Evolutionary conservation across 2,329 filamentous ascomycete species (phyloP), one percentile per base, ranked within the genome.

Genomic region (Talaromyces sp.): DNA sequence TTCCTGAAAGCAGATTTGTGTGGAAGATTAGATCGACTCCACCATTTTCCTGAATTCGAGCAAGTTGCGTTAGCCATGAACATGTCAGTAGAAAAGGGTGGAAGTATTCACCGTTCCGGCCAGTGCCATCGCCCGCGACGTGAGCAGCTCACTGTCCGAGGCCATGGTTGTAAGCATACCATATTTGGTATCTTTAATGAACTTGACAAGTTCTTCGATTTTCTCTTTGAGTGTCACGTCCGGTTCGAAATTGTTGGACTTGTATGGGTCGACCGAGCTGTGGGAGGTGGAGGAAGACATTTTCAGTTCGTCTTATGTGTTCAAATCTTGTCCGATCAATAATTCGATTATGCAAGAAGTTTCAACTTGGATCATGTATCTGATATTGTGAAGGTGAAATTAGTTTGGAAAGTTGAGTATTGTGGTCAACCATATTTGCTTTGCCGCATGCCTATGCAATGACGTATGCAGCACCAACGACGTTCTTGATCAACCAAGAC

Each of bases 1-100:
- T 96, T 78, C 91, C 87, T 10, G 90, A 92, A 73, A 93, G 90
- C 65, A 91, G 92, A 81, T 96, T 96, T 71, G 92, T 92, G 81
- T 95, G 89, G 84, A 96, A 96, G 75, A 96, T 84, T 61, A 95
- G 84, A 73, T 96, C 92, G 61, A 92, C 82, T 70, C 90, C 89
- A 65, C 88, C 88, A 64, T 83, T 81, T 77, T 96, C 91, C 90
- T 93, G 64, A 7, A 4, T 30, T 17, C 4, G 30, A 19, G 25
- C 15, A 28, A 30, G 3, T 53, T 30, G 2, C 36, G 6, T 53
- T 19, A 28, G 49, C 19, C 1, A 30, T 53, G 25, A 53, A 28
- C 28, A 27, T 15, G n/a, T 52, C 32, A 42, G 33, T 22, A 25
- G 10, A 6, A 17, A 17, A 1, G n/a, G 17, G 15, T n/a, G 25